phyloP scores from a whole-genome alignment of 192 early-diverging fungal species.

The Coemansia reversa region DNA sequence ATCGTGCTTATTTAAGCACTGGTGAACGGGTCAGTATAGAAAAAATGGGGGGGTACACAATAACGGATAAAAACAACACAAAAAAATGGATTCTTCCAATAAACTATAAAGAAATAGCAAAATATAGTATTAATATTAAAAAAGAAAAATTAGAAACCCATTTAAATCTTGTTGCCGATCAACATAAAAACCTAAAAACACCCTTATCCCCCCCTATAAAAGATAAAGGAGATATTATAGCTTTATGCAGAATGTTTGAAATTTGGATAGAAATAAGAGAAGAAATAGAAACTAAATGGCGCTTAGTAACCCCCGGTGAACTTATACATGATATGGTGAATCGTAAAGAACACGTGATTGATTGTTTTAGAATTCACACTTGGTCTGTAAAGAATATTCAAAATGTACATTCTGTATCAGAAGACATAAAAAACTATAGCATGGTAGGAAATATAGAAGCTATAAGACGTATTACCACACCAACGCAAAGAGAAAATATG shows the following conservation, averaged over 20 bases:
- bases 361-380: constrained; percentile 12
- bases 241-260: constrained; percentile 25
- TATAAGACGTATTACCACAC: constrained; percentile 18
- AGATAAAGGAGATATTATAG: constrained; percentile 13
- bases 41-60: no score
- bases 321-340: constrained; percentile 10
- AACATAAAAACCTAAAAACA: neutral
- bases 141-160: constrained; percentile 8
- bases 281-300: constrained; percentile 15
- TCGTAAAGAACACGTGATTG: constrained; percentile 9
- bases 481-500: constrained; percentile 9
- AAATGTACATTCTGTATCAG: constrained; percentile 15
- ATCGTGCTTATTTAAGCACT: no score
- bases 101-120: constrained; percentile 12
- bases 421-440: constrained; percentile 18
- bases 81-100: constrained; percentile 6
- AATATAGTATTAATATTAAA: constrained; percentile 16
- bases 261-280: constrained; percentile 13
- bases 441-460: constrained; percentile 19
- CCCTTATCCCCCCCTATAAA: no score
- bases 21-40: no score
- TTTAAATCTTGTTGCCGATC: constrained; percentile 7
- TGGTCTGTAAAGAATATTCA: constrained; percentile 19
- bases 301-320: constrained; percentile 21
- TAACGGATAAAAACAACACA: no score